These are phyloP conservation scores for Candida sp. DNA, from an alignment of 1,139 yeast species.

Conservation along the genomic window DNA sequence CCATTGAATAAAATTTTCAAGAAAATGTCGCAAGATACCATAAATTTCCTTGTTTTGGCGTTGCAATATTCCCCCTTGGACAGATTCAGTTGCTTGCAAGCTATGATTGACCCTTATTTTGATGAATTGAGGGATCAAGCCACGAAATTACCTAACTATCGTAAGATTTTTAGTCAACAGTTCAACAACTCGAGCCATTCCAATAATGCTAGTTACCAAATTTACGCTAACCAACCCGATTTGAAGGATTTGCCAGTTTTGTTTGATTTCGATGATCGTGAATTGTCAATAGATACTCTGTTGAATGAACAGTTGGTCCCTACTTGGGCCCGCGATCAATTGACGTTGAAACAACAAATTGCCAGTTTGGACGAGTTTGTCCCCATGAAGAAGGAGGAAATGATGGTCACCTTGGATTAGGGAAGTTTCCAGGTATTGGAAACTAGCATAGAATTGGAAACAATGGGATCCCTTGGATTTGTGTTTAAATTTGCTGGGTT, in stretches of 20 bases:
- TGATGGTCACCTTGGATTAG: slow-evolving; percentile 34
- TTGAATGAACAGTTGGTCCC: slow-evolving; percentile 38
- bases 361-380: slow-evolving; percentile 26
- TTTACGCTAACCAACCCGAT: slow-evolving; percentile 39
- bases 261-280: slow-evolving; percentile 50
- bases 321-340: slow-evolving; percentile 22
- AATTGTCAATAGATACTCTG: slow-evolving; percentile 37
- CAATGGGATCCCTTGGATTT: too few species aligned
- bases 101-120: slow-evolving; percentile 69
- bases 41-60: slow-evolving; percentile 55
- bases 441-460: neutral
- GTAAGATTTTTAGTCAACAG: slow-evolving; percentile 44
- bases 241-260: slow-evolving; percentile 41
- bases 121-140: slow-evolving; percentile 63
- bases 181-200: slow-evolving; percentile 14
- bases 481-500: too few species aligned
- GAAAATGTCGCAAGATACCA: slow-evolving; percentile 57
- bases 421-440: neutral
- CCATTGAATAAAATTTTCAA: slow-evolving; percentile 84
- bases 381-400: slow-evolving; percentile 32
- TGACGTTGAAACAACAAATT: slow-evolving; percentile 23
- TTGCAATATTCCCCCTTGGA: slow-evolving; percentile 76
- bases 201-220: slow-evolving; percentile 33
- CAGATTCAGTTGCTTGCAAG: slow-evolving; percentile 68
- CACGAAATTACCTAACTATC: slow-evolving; percentile 53